A percentile compares a stretch with the other conserved stretches of the same genome.
Conservation (phyloP, 495 filamentous ascomycete genomes). For the Tuber aestivum region DNA sequence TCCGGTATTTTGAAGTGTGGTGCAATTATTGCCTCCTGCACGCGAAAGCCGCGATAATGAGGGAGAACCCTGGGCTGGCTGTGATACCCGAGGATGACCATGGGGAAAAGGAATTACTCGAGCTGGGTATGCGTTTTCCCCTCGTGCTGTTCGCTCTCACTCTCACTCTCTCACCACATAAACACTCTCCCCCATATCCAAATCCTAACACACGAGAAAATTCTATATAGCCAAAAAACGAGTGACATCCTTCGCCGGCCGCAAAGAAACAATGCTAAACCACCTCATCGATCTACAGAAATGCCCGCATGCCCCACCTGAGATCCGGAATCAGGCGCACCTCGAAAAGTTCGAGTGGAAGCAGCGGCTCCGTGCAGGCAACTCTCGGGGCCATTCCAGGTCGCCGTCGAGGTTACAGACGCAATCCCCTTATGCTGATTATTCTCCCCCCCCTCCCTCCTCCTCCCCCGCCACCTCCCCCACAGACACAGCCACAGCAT, state of each 20-base stretch:
- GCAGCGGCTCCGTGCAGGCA: not conserved
- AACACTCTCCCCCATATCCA: not conserved
- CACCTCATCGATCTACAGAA: conserved; percentile 3
- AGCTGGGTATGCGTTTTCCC: not conserved
- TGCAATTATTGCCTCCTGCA: conserved; percentile 3
- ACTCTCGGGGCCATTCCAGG: not conserved
- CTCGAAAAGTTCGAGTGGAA: conserved; percentile 2
- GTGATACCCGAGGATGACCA: not conserved
- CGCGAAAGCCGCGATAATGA: not conserved
- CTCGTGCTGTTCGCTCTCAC: not conserved
- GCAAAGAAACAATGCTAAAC: not conserved
- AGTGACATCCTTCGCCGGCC: not conserved
- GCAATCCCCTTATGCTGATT: not conserved
- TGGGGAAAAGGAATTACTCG: not conserved
- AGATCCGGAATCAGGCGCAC: not conserved
- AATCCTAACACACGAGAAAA: not conserved
- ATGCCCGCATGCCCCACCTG: not conserved
- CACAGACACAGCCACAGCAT: not conserved
- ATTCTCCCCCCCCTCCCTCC: not conserved
- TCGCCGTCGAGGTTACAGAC: not conserved
- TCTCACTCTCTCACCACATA: not conserved
- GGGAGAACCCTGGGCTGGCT: not conserved
- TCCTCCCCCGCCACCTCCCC: not conserved
- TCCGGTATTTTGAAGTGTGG: not conserved
- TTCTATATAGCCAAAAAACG: not conserved